Evolutionary conservation across 768 basidiomycete species (phyloP).

Genomic region (Pisolithus orientalis): DNA sequence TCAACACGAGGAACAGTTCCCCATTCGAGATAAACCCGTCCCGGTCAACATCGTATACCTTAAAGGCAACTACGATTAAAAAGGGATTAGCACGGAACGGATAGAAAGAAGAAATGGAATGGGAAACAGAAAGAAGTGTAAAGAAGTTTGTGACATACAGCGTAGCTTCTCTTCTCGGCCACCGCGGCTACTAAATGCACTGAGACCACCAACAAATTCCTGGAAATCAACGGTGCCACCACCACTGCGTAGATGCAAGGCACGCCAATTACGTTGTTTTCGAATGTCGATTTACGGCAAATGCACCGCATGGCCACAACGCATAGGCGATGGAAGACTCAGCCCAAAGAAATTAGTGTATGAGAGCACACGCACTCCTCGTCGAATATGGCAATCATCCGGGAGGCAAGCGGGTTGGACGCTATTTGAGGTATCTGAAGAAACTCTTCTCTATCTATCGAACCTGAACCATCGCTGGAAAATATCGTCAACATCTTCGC

Average conservation of each 20-base stretch:
- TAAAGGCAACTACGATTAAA: conserved; percentile 82
- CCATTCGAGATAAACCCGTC: conserved; percentile 98
- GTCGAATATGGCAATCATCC: conserved; percentile 99
- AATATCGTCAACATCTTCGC: no score
- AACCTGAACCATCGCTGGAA: conserved; percentile 87
- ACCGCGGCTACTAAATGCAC: conserved; percentile 95
- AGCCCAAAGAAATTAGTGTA: not conserved
- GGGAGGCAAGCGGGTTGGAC: conserved; percentile 90
- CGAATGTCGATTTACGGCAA: not conserved
- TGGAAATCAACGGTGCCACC: conserved; percentile 99
- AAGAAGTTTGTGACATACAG: conserved; percentile 53
- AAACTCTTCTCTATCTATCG: conserved; percentile 98
- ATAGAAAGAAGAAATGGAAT: not conserved
- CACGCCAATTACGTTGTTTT: not conserved
- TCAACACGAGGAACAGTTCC: conserved; percentile 94
- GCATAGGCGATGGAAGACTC: not conserved
- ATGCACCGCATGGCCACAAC: not conserved
- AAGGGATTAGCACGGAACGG: conserved; percentile 2
- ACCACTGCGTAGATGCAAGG: conserved; percentile 48
- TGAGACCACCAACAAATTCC: conserved; percentile 96
- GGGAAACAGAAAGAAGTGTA: not conserved
- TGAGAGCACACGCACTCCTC: conserved; percentile 71
- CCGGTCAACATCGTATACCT: conserved; percentile 98
- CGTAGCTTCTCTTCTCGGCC: conserved; percentile 94
- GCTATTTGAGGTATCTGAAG: conserved; percentile 98